Evolutionary conservation across 441 rosid genomes (phyloP), one percentile per base, ranked within the genome.

Genomic region (Euphorbia celastroides): DNA sequence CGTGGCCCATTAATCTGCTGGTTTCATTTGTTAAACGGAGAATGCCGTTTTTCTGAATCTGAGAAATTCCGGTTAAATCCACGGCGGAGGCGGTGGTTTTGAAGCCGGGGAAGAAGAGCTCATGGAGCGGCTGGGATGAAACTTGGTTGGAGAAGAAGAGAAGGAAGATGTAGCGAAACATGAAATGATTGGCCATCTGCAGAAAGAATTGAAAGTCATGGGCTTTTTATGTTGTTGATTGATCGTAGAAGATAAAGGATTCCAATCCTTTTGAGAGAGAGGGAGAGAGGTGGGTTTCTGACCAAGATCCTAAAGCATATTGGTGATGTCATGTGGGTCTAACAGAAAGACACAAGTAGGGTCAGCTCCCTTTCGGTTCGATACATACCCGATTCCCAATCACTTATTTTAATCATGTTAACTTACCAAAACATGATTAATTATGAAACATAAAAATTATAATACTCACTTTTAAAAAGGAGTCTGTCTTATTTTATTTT

Each of bases 21-120:
- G 88, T 83, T 0, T 31, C 59, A 55, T 88, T 84, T 31, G 96
- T 88, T 60, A 88, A 69, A 46, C 74, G 69, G 23, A 91, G 79
- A 64, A 87, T 73, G 36, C 92, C 93, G 14, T 77, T 77, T 2
- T 75, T 57, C 22, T 70, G 72, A 74, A 90, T 67, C 66, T 68
- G 68, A 13, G 97, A 75, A 56, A 77, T 50, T 31, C 97, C 96
- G 17, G 70, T 71, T 17, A 88, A 54, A 54, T 78, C 77, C 17
- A 91, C 2, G 66, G 76, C 74, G 27, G 59, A 48, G 5, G 48
- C 48, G 10, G 32, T 26, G 59, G 65, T 55, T 66, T 74, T 72
- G 76, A 76, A 82, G 27, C 80, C 81, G 7, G 77, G 67, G 46
- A 67, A 83, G 73, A 54, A 83, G 57, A 84, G 73, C 7, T 67